Base-by-base conservation (phyloP, 2,329 filamentous ascomycete genomes). In the Ceratocystis diversiconidia region DNA sequence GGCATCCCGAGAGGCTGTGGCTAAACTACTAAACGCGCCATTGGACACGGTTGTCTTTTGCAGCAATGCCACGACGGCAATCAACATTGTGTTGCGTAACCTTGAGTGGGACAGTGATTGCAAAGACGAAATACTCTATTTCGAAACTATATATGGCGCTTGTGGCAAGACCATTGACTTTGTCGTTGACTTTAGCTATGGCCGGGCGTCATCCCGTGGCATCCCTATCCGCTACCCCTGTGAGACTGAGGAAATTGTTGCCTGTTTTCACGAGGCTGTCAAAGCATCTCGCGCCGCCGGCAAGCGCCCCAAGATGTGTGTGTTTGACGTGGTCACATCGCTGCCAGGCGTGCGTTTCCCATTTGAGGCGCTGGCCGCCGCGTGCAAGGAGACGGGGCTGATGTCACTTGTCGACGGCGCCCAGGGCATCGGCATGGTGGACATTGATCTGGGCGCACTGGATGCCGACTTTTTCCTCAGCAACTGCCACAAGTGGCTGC, bases 401-500 rank as follows among this genome's bases (percentile, higher is more conserved):
- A 72, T 92, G 64, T 91, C 87, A 70, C 77, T 90, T 22, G 78
- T 96, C 46, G 92, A 97, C 73, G 92, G 84, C 17, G 92, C 92
- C 0, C 92, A 97, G 74, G 87, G 87, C 0, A 76, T 95, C 28
- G 92, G 92, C 1, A 87, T 94, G 74, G 80, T 96, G 6, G 78
- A 81, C 0, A 74, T 96, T 6, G 83, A 95, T 73, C 75, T 96
- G 15, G 69, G 72, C 0, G 73, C 75, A 3, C 76, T 91, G 2
- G 82, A 91, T 68, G 86, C 90, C 0, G 92, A 96, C 74, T 96
- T 95, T 76, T 89, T 95, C 72, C 82, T 92, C 15, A 87, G 81
- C 65, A 96, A 96, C 73, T 89, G 85, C 70, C 89, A 95, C 77
- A 95, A 95, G 78, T 97, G 92, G 92, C 83, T 96, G 6, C 86